phyloP scores from a whole-genome alignment of 1,139 yeast genomes.

The Protomyces lactucae-debilis region DNA sequence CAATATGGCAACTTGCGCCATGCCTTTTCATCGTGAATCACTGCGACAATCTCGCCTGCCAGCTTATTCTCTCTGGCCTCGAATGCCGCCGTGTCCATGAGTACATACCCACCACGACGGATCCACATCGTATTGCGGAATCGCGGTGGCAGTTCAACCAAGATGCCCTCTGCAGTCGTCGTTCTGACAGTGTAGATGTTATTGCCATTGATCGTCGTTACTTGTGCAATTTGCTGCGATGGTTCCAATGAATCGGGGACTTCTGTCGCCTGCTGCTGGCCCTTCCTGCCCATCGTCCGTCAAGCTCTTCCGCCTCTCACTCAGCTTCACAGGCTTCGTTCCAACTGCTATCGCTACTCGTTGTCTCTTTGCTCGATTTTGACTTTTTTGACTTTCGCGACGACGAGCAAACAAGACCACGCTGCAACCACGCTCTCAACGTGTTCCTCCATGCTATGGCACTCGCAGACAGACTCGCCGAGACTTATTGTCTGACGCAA shows the following conservation, averaged over 20 bases:
- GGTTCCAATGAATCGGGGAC: slow-evolving; percentile 1
- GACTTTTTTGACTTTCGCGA: neutral
- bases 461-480: neutral
- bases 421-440: neutral
- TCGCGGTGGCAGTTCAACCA: slow-evolving; percentile 40
- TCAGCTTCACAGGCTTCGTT: neutral
- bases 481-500: neutral
- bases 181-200: slow-evolving; percentile 22
- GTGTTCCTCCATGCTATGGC: neutral
- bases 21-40: slow-evolving; percentile 39
- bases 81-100: slow-evolving; percentile 36
- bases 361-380: neutral
- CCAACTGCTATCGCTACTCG: neutral
- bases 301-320: neutral
- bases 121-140: slow-evolving; percentile 42
- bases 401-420: neutral
- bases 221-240: slow-evolving; percentile 5
- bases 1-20: slow-evolving; percentile 42
- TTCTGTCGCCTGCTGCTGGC: slow-evolving; percentile 16
- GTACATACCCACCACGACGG: slow-evolving; percentile 41
- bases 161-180: neutral
- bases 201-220: slow-evolving; percentile 20
- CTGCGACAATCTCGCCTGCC: slow-evolving; percentile 40
- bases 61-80: slow-evolving; percentile 34
- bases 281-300: slow-evolving; percentile 16